Percentiles rank a stretch among this genome's conserved stretches.
phyloP scores from a whole-genome alignment of 257 asterid species.

The Linderniella brevidens region DNA sequence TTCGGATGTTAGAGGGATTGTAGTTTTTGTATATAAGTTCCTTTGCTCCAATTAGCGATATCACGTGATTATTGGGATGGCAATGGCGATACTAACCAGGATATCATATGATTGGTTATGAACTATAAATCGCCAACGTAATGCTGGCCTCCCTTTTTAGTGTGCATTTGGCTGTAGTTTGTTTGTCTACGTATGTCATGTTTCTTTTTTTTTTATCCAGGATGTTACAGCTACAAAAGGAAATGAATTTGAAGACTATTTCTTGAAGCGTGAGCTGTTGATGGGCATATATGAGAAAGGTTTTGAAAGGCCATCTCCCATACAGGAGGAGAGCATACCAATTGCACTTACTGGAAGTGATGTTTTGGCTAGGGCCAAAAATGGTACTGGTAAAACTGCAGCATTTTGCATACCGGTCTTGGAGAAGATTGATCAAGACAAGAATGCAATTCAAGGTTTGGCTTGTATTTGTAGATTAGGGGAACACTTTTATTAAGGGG shows the following conservation, averaged over 20 bases:
- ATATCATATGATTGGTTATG: too few species aligned
- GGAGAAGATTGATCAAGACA: slow-evolving; percentile 64
- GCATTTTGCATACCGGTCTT: slow-evolving; percentile 70
- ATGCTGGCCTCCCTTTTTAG: too few species aligned
- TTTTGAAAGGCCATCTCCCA: slow-evolving; percentile 69
- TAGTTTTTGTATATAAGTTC: slow-evolving; percentile 49
- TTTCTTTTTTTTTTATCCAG: slow-evolving; percentile 17
- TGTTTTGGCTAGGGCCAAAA: slow-evolving; percentile 70
- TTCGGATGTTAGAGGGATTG: slow-evolving; percentile 72
- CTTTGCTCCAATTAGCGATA: too few species aligned
- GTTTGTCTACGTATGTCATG: slow-evolving; percentile 1
- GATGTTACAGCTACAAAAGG: slow-evolving; percentile 86
- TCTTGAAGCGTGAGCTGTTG: slow-evolving; percentile 65
- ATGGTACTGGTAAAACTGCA: slow-evolving; percentile 85
- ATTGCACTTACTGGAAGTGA: slow-evolving; percentile 74
- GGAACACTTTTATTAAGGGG: neutral
- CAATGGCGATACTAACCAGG: too few species aligned
- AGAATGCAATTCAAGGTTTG: slow-evolving; percentile 56
- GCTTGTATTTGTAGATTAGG: slow-evolving; percentile 10
- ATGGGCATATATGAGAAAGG: slow-evolving; percentile 89
- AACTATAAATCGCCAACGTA: too few species aligned
- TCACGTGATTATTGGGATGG: too few species aligned
- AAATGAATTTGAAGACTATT: slow-evolving; percentile 78
- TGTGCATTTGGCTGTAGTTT: neutral
- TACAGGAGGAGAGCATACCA: slow-evolving; percentile 83